A percentile compares a stretch with the other conserved stretches of the same genome.
Evolutionary conservation across 1,139 yeast genomes (phyloP).

Genomic region (Lodderomyces pseudojiufengensis): DNA sequence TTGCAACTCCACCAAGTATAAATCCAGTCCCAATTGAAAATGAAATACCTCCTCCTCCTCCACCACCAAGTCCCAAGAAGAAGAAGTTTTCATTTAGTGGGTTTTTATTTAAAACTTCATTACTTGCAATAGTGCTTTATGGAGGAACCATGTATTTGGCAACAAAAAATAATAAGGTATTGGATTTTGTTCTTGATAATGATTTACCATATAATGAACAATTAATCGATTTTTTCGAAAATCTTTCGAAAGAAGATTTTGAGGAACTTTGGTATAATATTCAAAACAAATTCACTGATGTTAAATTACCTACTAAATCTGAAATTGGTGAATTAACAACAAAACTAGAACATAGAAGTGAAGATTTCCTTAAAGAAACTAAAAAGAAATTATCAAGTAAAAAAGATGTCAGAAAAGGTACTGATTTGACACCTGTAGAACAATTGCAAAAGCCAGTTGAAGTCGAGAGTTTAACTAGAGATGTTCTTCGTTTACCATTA

Average conservation of each 20-base stretch:
- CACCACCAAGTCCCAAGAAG: constrained; percentile 14
- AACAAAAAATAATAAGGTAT: constrained; percentile 42
- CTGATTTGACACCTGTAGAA: constrained; percentile 35
- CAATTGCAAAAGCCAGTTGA: constrained; percentile 45
- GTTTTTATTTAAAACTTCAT: constrained; percentile 30
- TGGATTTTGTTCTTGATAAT: constrained; percentile 46
- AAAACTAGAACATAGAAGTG: constrained; percentile 33
- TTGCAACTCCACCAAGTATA: constrained; percentile 6
- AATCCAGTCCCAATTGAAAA: constrained; percentile 3
- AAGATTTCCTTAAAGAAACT: constrained; percentile 36
- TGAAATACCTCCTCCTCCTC: constrained; percentile 10
- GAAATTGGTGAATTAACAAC: constrained; percentile 33
- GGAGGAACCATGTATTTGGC: constrained; percentile 43
- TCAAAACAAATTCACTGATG: constrained; percentile 19
- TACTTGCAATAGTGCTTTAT: constrained; percentile 30
- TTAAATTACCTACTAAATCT: constrained; percentile 31
- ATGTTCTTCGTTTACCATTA: constrained; percentile 34
- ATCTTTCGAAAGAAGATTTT: constrained; percentile 35
- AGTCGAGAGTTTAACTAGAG: constrained; percentile 32
- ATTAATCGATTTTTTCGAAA: constrained; percentile 38
- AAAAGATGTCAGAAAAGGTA: constrained; percentile 7
- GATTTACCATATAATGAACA: constrained; percentile 47
- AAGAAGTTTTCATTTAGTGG: constrained; percentile 33
- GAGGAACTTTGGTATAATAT: constrained; percentile 20
- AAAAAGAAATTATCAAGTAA: constrained; percentile 25